A percentile compares a stretch with the other conserved stretches of the same genome.
These are phyloP conservation scores for Beauveria bassiana DNA, from an alignment of 2,329 filamentous ascomycete genomes.

Conservation along the genomic window DNA sequence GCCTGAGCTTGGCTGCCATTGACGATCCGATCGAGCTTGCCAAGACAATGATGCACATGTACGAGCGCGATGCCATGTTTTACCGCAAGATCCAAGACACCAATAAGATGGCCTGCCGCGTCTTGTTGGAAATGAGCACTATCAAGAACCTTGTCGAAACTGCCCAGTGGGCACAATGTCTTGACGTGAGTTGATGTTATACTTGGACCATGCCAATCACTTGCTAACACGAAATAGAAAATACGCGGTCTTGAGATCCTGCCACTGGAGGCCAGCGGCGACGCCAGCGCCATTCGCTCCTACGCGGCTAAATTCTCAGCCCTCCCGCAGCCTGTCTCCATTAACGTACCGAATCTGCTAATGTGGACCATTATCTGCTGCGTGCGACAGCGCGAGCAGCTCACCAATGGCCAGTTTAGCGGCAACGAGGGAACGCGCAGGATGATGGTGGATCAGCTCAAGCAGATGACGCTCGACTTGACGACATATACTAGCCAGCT, in stretches of 20 bases:
- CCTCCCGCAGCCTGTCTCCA: constrained; percentile 71
- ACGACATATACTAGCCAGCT: constrained; percentile 93
- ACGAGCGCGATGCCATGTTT: constrained; percentile 54
- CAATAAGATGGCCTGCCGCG: constrained; percentile 48
- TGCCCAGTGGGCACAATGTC: constrained; percentile 47
- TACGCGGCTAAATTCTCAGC: constrained; percentile 74
- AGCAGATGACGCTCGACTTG: constrained; percentile 77
- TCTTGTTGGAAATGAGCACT: constrained; percentile 52
- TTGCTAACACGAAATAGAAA: constrained; percentile 39
- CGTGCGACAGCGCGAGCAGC: constrained; percentile 64
- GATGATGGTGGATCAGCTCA: constrained; percentile 61
- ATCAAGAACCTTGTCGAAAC: constrained; percentile 51
- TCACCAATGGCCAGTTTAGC: constrained; percentile 65
- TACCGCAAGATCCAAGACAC: constrained; percentile 48
- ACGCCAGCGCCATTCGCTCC: constrained; percentile 69
- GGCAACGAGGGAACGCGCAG: constrained; percentile 58
- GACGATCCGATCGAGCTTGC: constrained; percentile 55
- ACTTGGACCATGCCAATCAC: constrained; percentile 10
- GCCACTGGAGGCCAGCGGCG: constrained; percentile 66
- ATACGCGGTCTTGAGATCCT: constrained; percentile 72
- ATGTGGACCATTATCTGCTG: constrained; percentile 92
- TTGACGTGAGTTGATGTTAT: constrained; percentile 42
- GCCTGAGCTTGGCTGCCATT: constrained; percentile 52
- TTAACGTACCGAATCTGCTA: constrained; percentile 83
- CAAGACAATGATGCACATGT: constrained; percentile 55